Conservation (phyloP, 2,329 filamentous ascomycete genomes). For the Aureobasidium vineae region DNA sequence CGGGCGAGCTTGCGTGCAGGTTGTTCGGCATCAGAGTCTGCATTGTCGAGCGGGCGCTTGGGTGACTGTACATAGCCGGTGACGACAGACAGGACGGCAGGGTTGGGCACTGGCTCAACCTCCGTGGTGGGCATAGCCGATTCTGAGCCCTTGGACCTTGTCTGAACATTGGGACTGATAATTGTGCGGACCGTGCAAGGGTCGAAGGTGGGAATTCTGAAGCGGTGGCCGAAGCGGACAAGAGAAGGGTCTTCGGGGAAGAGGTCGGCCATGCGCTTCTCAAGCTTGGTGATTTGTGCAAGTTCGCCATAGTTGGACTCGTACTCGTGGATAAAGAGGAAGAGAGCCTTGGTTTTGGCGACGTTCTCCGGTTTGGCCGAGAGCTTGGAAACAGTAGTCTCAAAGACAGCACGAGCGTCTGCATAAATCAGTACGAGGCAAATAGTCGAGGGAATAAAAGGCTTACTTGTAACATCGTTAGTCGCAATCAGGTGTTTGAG, state of each 20-base stretch:
- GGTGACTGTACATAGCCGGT: constrained; percentile 41
- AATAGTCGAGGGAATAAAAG: constrained; percentile 28
- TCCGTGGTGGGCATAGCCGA: constrained; percentile 25
- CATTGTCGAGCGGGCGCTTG: constrained; percentile 50
- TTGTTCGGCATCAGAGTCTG: constrained; percentile 69
- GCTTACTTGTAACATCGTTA: constrained; percentile 89
- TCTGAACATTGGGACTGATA: constrained; percentile 77
- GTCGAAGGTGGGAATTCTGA: constrained; percentile 69
- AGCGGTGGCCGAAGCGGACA: constrained; percentile 72
- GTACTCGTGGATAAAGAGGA: constrained; percentile 90
- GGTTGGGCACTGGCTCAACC: constrained; percentile 20
- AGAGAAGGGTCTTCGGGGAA: constrained; percentile 84
- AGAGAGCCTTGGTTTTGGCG: constrained; percentile 77
- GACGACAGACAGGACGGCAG: constrained; percentile 33
- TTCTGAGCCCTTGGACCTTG: constrained; percentile 50
- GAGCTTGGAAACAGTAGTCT: constrained; percentile 84
- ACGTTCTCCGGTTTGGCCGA: constrained; percentile 72
- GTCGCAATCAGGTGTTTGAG: constrained; percentile 90
- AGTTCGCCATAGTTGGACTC: constrained; percentile 94
- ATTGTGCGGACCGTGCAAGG: constrained; percentile 78
- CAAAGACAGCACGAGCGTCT: constrained; percentile 95
- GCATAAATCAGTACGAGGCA: constrained; percentile 25
- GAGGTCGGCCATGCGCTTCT: constrained; percentile 89
- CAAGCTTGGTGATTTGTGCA: constrained; percentile 83
- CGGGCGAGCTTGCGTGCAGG: constrained; percentile 83